Conservation (phyloP, 495 filamentous ascomycete genomes). For the Sordaria brevicollis region DNA sequence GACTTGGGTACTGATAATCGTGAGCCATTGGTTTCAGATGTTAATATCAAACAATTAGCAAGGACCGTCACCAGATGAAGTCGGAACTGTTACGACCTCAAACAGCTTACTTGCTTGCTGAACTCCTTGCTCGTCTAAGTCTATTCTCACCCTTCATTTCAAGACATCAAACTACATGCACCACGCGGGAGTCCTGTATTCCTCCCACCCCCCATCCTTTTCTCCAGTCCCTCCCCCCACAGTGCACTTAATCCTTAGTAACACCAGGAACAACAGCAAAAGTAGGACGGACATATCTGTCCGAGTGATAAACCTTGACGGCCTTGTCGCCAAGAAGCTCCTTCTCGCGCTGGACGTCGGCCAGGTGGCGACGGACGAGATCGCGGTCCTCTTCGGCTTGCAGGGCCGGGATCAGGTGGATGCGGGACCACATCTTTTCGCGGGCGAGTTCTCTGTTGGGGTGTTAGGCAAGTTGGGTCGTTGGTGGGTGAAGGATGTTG, state of each 20-base stretch:
- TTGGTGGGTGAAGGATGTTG: neutral
- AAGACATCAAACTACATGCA: too few relatives aligned
- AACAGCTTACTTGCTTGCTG: neutral
- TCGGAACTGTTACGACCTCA: neutral
- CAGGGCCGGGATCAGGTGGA: slow-evolving; percentile 82
- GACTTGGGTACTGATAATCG: too few relatives aligned
- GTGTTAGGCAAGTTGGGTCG: neutral
- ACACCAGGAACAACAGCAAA: slow-evolving; percentile 50
- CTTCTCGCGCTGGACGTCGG: slow-evolving; percentile 82
- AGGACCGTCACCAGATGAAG: too few relatives aligned
- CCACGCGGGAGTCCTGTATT: neutral
- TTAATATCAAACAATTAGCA: neutral
- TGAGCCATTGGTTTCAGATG: too few relatives aligned
- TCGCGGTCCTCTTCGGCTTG: slow-evolving; percentile 96
- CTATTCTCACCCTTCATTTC: neutral
- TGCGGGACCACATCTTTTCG: slow-evolving; percentile 95
- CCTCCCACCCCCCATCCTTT: neutral
- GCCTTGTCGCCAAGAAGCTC: slow-evolving; percentile 68
- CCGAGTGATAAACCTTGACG: slow-evolving; percentile 70
- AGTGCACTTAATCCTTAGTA: slow-evolving; percentile 35
- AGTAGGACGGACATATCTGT: slow-evolving; percentile 72
- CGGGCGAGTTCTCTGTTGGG: slow-evolving; percentile 76
- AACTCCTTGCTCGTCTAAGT: neutral
- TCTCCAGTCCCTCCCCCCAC: neutral
- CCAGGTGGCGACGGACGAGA: slow-evolving; percentile 71